Base-by-base conservation (phyloP, 2,329 filamentous ascomycete species). In the Colletotrichum noveboracense region DNA sequence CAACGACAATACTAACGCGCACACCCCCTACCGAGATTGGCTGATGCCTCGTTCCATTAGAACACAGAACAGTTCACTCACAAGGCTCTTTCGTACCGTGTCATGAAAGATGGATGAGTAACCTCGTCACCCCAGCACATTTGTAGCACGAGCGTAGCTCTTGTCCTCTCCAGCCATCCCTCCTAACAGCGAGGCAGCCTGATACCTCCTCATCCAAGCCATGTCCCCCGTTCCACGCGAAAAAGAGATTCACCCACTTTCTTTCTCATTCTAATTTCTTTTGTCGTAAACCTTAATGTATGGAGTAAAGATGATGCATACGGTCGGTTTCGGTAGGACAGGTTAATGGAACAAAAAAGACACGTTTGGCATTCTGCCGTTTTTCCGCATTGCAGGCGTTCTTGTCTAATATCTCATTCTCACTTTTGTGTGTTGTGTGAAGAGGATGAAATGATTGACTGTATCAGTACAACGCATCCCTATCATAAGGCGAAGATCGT, bases 271-370 rank as follows among this genome's bases (percentile, higher is more conserved):
- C 12, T 71, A 34, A 75, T 76, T 76, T 76, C 74, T 71, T 76
- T 76, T 76, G 74, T 76, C 71, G 61, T 70, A 75, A 62, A 76
- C 28, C 52, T 71, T 76, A 76, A 76, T 70, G 74, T 64, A 76
- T 38, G 71, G 74, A 76, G 74, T 76, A 75, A 66, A 74, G 70
- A 76, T 66, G 71, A 76, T 76, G 74, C 74, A 74, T 74, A 74
- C 70, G 74, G 74, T 76, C 71, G 74, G 71, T 70, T 64, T 74
- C 70, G 74, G 74, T 76, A 70, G 61, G 71, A 58, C 66, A 71
- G 71, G 66, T 70, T 71, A 66, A 76, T 74, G 71, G 70, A 65
- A 70, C 74, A 65, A 52, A 66, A 76, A 75, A 74, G 34, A 72
- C 55, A 70, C 28, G 30, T 62, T n/a, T 70, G 65, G 43, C 65